phyloP scores from a whole-genome alignment of 2,329 filamentous ascomycete species.

The Plectosphaerella cucumerina region DNA sequence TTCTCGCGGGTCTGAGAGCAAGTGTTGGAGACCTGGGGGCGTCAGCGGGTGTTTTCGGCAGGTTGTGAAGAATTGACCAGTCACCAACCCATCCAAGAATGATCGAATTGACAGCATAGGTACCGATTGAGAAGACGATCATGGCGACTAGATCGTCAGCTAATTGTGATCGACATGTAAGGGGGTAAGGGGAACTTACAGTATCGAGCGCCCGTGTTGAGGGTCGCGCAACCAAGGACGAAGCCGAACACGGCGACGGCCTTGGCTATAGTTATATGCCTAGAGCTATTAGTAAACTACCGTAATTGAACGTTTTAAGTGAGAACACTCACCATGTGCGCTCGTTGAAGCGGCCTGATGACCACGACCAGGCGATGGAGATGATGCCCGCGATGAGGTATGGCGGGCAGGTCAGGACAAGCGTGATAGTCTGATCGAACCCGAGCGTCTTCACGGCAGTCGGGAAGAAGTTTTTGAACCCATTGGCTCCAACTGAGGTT shows the following conservation, averaged over 20 bases:
- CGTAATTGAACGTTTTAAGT: neutral
- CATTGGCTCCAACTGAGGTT: constrained; percentile 14
- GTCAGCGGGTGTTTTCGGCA: no score
- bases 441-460: constrained; percentile 25
- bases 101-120: constrained; percentile 28
- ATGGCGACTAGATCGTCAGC: constrained; percentile 13
- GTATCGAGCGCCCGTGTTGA: constrained; percentile 19
- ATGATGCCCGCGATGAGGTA: constrained; percentile 33
- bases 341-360: constrained; percentile 31
- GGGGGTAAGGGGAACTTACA: neutral
- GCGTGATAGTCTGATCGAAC: constrained; percentile 34
- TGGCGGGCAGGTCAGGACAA: constrained; percentile 38
- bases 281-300: neutral
- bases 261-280: constrained; percentile 5
- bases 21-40: constrained; percentile 16
- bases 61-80: no score
- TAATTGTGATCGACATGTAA: neutral
- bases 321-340: constrained; percentile 30
- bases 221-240: constrained; percentile 21
- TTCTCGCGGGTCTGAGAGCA: constrained; percentile 35
- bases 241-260: constrained; percentile 10
- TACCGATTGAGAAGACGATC: constrained; percentile 22
- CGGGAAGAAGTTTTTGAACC: constrained; percentile 25
- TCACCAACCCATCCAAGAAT: constrained; percentile 27
- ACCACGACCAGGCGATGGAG: constrained; percentile 29